Conservation (phyloP, 2,329 filamentous ascomycete species). For the Beauveria rudraprayagi region DNA sequence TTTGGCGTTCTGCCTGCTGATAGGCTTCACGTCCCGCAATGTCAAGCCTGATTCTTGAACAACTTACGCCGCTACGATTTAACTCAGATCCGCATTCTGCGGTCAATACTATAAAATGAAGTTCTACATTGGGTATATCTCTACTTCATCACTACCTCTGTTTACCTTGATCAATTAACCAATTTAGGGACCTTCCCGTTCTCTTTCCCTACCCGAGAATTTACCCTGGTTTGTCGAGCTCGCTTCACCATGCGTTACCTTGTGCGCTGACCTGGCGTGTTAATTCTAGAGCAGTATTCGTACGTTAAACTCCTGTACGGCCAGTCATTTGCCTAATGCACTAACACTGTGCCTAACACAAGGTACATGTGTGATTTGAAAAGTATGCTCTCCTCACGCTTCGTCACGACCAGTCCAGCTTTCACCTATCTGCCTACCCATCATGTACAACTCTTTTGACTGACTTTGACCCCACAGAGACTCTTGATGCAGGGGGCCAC, state of each 20-base stretch:
- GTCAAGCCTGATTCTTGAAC: not conserved
- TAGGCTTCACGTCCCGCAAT: not conserved
- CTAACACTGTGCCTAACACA: not conserved
- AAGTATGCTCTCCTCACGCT: slow-evolving; percentile 27
- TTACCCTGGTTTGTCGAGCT: slow-evolving; percentile 40
- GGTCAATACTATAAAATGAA: slow-evolving; percentile 31
- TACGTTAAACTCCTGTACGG: slow-evolving; percentile 21
- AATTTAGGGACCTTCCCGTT: slow-evolving; percentile 44
- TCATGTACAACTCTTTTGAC: not conserved
- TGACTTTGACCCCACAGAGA: slow-evolving; percentile 35
- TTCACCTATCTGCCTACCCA: not conserved
- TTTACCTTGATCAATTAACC: not conserved
- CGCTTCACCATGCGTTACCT: not conserved
- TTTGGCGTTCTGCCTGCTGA: slow-evolving; percentile 12
- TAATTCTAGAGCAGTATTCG: slow-evolving; percentile 45
- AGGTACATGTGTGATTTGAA: slow-evolving; percentile 53
- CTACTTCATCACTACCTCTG: not conserved
- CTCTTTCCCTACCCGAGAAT: slow-evolving; percentile 53
- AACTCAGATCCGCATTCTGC: not conserved
- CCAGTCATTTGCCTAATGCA: not conserved
- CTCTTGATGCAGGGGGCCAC: slow-evolving; percentile 88
- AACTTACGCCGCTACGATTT: not conserved
- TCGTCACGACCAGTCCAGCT: not conserved
- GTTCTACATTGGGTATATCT: slow-evolving; percentile 42
- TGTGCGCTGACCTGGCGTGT: slow-evolving; percentile 13